Percentiles rank a stretch among this genome's conserved stretches.
These are phyloP conservation scores for Massarina eburnea DNA, from an alignment of 2,329 filamentous ascomycete species.

Conservation along the genomic window DNA sequence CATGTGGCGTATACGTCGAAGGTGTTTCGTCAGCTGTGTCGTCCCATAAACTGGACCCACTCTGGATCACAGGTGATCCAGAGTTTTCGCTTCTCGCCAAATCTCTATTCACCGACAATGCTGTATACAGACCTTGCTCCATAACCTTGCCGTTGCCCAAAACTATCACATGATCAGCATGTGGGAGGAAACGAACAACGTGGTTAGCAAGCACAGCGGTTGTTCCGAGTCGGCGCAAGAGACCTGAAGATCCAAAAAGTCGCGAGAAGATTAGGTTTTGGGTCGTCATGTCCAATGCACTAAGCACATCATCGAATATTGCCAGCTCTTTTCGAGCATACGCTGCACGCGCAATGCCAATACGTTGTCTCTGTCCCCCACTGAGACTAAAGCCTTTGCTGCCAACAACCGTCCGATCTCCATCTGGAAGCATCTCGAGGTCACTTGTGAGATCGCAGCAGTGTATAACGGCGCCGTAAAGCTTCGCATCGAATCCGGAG, in stretches of 20 bases:
- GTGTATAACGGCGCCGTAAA: constrained; percentile 40
- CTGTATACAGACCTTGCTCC: too few species aligned
- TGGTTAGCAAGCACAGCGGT: constrained; percentile 40
- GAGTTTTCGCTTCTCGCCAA: too few species aligned
- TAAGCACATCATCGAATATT: constrained; percentile 56
- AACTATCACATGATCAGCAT: too few species aligned
- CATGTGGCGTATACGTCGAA: too few species aligned
- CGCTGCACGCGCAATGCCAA: constrained; percentile 53
- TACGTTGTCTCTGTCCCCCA: constrained; percentile 56
- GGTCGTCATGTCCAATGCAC: constrained; percentile 53
- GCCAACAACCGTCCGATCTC: constrained; percentile 51
- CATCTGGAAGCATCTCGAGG: constrained; percentile 34
- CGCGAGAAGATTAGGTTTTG: constrained; percentile 53
- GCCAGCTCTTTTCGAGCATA: constrained; percentile 53
- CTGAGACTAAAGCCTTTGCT: constrained; percentile 55
- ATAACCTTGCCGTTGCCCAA: too few species aligned
- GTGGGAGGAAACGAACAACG: too few species aligned
- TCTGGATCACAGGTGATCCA: too few species aligned
- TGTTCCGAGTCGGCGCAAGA: constrained; percentile 44
- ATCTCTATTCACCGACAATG: too few species aligned
- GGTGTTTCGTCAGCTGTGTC: too few species aligned
- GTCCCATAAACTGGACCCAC: too few species aligned
- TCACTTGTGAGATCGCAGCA: constrained; percentile 40
- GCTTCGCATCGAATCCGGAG: constrained; percentile 38
- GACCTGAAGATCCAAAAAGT: constrained; percentile 50